phyloP scores from a whole-genome alignment of 768 basidiomycete species.

The Pleurotus ostreatus region DNA sequence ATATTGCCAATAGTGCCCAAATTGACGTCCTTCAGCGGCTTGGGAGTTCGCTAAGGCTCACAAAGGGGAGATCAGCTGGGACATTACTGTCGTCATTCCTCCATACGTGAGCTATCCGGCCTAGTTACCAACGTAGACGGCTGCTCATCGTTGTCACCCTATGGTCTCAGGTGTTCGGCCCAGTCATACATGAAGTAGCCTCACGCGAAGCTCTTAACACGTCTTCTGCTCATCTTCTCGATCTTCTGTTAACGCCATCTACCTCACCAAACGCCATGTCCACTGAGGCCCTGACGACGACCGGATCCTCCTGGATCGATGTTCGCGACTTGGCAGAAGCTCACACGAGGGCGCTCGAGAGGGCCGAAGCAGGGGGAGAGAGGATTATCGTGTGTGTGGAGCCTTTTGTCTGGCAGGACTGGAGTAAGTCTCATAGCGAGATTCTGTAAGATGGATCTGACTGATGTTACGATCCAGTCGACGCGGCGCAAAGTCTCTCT shows the following conservation, averaged over 20 bases:
- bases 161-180: conserved; percentile 28
- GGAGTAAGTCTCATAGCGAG: conserved; percentile 15
- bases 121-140: not conserved
- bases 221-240: conserved; percentile 28
- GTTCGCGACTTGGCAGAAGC: conserved; percentile 46
- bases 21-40: conserved; percentile 25
- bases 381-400: conserved; percentile 33
- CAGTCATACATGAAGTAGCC: conserved; percentile 37
- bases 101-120: conserved; percentile 36
- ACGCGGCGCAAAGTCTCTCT: conserved; percentile 28
- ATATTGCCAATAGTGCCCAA: not conserved
- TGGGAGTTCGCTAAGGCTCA: conserved; percentile 41
- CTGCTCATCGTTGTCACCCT: not conserved
- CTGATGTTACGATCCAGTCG: conserved; percentile 21
- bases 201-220: conserved; percentile 32
- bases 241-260: conserved; percentile 16
- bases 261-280: conserved; percentile 13
- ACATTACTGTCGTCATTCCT: conserved; percentile 50
- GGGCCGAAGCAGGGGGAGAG: conserved; percentile 41
- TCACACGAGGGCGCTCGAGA: conserved; percentile 42
- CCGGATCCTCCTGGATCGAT: conserved; percentile 30
- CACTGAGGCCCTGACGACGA: conserved; percentile 14
- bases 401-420: conserved; percentile 23
- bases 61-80: conserved; percentile 41
- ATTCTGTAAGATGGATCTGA: too few species aligned